Evolutionary conservation across 805 yeast genomes (phyloP).

Genomic region (Sugiyamaella smithiae): DNA sequence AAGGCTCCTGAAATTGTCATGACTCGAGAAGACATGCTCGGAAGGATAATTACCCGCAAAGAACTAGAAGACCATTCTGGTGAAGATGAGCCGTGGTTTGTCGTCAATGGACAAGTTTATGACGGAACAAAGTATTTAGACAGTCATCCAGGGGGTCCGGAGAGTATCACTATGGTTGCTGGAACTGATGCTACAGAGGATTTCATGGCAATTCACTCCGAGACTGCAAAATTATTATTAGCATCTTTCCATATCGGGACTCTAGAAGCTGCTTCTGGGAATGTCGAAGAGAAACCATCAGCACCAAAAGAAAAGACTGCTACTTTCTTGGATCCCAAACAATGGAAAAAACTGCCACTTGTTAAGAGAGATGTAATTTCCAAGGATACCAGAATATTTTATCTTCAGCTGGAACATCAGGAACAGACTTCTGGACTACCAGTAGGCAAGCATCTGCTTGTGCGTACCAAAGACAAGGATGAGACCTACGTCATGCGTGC

Average conservation of each 20-base stretch:
- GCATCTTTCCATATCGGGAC: constrained; percentile 10
- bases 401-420: constrained; percentile 3
- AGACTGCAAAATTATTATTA: constrained; percentile 8
- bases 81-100: constrained; percentile 10
- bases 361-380: neutral
- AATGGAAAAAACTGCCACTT: constrained; percentile 6
- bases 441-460: constrained; percentile 6
- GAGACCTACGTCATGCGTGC: constrained; percentile 4
- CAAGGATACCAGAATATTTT: constrained; percentile 2
- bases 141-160: constrained; percentile 11
- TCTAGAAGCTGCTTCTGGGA: neutral
- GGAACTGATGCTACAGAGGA: constrained; percentile 14
- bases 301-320: neutral
- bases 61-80: constrained; percentile 9
- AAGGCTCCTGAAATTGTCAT: constrained; percentile 5
- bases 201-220: constrained; percentile 13
- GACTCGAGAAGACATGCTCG: constrained; percentile 3
- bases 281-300: neutral
- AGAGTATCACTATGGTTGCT: constrained; percentile 11
- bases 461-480: constrained; percentile 4
- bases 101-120: constrained; percentile 9
- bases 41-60: constrained; percentile 4
- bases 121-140: constrained; percentile 6
- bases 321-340: constrained; percentile 1
- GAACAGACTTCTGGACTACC: constrained; percentile 6